Conservation (phyloP, 257 asterid genomes). For the Nicotiana attenuata region DNA sequence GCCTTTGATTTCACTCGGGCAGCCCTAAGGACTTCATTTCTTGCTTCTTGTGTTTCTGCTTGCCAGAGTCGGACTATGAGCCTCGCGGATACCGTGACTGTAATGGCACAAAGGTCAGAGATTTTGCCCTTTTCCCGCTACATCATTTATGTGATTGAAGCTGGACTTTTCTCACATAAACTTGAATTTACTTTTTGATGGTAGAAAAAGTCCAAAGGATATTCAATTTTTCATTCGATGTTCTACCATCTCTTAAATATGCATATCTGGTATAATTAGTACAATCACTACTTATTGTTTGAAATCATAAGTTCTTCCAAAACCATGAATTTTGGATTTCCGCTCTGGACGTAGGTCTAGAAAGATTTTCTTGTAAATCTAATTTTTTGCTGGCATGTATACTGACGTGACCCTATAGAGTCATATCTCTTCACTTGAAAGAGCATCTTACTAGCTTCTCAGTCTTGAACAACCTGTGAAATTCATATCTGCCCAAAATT, state of each 20-base stretch:
- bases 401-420: background rate
- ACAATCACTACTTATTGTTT: background rate
- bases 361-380: background rate
- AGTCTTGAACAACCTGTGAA: background rate
- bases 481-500: background rate
- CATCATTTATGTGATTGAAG: background rate
- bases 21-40: constrained; percentile 93
- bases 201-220: background rate
- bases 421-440: background rate
- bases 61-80: constrained; percentile 98
- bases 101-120: constrained; percentile 91
- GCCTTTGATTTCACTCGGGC: constrained; percentile 96
- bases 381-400: background rate
- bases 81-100: constrained; percentile 92
- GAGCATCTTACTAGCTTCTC: background rate
- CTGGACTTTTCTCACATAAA: background rate
- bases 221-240: background rate
- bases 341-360: background rate
- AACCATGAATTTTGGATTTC: background rate
- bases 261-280: background rate
- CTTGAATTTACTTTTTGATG: background rate
- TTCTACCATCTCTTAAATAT: background rate
- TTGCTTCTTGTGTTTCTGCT: constrained; percentile 97
- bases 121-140: background rate
- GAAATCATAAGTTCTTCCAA: background rate